Base-by-base conservation (phyloP, 805 yeast genomes). In the Phaffomyces thermotolerans region DNA sequence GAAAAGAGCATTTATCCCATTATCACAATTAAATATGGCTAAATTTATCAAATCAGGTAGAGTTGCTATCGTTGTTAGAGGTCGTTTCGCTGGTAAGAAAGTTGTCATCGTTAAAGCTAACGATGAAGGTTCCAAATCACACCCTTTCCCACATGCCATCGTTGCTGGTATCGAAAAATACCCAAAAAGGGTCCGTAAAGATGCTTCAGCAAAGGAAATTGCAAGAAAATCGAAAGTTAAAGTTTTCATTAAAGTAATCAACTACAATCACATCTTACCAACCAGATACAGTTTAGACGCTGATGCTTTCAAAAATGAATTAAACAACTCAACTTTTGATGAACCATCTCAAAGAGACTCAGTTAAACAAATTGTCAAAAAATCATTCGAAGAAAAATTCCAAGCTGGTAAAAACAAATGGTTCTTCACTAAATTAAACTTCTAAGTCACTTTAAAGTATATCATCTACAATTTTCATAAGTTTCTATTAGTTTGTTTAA, bases 71-170 rank as follows among this genome's bases (percentile, higher is more conserved):
- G 90, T 93, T 72, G 95, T 90, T 75, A 91, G 98, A 75, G 99
- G 99, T 69, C 93, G 99, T 80, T 93, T 81, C 87, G 99, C 99
- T 72, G 99, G 99, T 81, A 91, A 90, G 86, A 93, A 93, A 85
- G 99, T 93, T 61, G 99, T 93, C 72, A 89, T 93, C 70, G 91
- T 93, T 70, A 89, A 87, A 76, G 93, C 96, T 63, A 95, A 86
- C 72, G 98, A 93, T 69, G 97, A 93, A 68, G 99, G 99, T 71
- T 79, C 98, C 78, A 93, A 93, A 79, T 70, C 93, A 57, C 97
- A 91, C 81, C 93, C 95, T 67, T 93, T 89, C 86, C 95, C 96
- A 71, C 98, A 93, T 67, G 99, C 99, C 70, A 80, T 93, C 65
- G 99, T 93, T 67, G 98, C 95, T 61, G 99, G 99, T 82, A 82